These are phyloP conservation scores for Fusarium devonianum DNA, from an alignment of 2,329 filamentous ascomycete species.

Conservation along the genomic window DNA sequence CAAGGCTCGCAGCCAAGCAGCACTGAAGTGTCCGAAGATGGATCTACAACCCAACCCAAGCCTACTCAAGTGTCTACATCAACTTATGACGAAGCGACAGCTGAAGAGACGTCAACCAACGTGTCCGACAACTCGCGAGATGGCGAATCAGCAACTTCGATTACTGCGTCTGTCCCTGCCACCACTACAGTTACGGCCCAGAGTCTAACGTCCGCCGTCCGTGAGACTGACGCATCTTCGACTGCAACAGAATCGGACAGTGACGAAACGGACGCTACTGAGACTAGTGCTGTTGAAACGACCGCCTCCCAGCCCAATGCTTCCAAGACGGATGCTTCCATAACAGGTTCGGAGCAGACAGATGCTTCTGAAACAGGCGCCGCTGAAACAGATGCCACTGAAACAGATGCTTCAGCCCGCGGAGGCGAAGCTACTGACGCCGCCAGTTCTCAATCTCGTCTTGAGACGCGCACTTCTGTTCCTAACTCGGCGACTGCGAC, in stretches of 20 bases:
- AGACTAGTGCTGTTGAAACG: conserved; percentile 1
- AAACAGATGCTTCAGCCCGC: conserved; percentile 5
- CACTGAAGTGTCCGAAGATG: conserved; percentile 3
- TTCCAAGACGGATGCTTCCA: neutral
- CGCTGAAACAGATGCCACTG: conserved; percentile 3
- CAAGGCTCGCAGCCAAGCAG: conserved; percentile 16
- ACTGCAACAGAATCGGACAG: conserved; percentile 18
- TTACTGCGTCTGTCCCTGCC: conserved; percentile 13
- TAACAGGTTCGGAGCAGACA: conserved; percentile 2
- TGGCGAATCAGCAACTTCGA: conserved; percentile 30
- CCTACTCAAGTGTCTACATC: conserved; percentile 9
- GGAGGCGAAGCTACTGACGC: conserved; percentile 6
- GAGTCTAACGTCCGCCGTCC: conserved; percentile 8
- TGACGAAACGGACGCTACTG: conserved; percentile 7
- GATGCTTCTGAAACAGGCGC: neutral
- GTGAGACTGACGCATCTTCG: conserved; percentile 22
- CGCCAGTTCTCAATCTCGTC: conserved; percentile 16
- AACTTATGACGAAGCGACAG: conserved; percentile 20
- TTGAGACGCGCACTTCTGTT: conserved; percentile 34
- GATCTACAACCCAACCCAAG: neutral
- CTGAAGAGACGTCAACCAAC: conserved; percentile 30
- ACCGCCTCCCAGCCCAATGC: neutral
- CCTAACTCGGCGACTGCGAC: conserved; percentile 13
- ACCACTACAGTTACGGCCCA: neutral
- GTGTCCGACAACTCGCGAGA: conserved; percentile 31